Conservation (phyloP, 2,329 filamentous ascomycete species). For the Orbilia javanica region DNA sequence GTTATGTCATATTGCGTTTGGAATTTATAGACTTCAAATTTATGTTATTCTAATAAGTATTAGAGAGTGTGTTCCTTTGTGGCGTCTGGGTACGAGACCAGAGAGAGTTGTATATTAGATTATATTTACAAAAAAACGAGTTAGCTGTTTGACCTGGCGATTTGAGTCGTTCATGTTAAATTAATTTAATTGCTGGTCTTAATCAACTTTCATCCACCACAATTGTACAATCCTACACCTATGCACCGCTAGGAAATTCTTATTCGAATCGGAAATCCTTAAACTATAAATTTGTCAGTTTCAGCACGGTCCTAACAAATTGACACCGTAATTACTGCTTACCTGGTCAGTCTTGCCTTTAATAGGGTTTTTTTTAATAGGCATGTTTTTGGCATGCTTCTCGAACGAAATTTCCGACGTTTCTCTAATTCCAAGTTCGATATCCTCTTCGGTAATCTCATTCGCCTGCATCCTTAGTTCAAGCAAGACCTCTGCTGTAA, state of each 20-base stretch:
- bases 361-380: too few relatives aligned
- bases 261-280: conserved; percentile 28
- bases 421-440: conserved; percentile 25
- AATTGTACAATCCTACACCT: too few relatives aligned
- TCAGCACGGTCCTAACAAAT: background rate
- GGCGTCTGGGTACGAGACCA: too few relatives aligned
- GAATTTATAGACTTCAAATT: conserved; percentile 11
- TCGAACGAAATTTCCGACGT: conserved; percentile 28
- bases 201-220: too few relatives aligned
- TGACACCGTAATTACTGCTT: background rate
- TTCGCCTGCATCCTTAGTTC: conserved; percentile 28
- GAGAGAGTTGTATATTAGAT: background rate
- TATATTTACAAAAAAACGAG: background rate
- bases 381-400: background rate
- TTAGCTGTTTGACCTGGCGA: background rate
- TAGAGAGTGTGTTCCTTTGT: too few relatives aligned
- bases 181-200: too few relatives aligned
- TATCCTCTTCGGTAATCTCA: conserved; percentile 16
- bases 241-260: background rate
- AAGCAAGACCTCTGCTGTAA: background rate
- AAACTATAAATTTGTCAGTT: conserved; percentile 24
- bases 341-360: too few relatives aligned
- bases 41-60: background rate
- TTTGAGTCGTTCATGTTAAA: too few relatives aligned
- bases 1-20: too few relatives aligned